A percentile compares a stretch with the other conserved stretches of the same genome.
These are phyloP conservation scores for Daldinia bambusicola DNA, from an alignment of 495 filamentous ascomycete genomes.

Conservation along the genomic window DNA sequence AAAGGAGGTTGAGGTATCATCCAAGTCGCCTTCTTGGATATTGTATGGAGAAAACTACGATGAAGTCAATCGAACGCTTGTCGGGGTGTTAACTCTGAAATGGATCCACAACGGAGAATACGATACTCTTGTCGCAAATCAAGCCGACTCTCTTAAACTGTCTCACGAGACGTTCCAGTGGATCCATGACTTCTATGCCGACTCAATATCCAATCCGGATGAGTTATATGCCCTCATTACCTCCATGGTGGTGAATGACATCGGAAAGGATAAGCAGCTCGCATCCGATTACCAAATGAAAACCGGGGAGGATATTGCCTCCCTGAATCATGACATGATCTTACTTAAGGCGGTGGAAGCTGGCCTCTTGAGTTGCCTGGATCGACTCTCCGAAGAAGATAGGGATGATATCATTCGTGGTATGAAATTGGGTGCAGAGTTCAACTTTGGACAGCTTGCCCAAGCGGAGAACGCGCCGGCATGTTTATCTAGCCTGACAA, in stretches of 20 bases:
- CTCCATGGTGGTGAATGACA: conserved; percentile 53
- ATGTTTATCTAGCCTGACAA: conserved; percentile 41
- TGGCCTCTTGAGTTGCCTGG: conserved; percentile 46
- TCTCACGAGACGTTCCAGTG: conserved; percentile 38
- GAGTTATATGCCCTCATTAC: conserved; percentile 51
- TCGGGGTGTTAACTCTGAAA: conserved; percentile 48
- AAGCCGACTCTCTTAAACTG: conserved; percentile 37
- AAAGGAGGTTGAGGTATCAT: conserved; percentile 1
- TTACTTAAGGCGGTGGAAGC: conserved; percentile 48
- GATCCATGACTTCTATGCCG: conserved; percentile 28
- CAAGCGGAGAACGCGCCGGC: conserved; percentile 55
- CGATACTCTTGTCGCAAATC: conserved; percentile 41
- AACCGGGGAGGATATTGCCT: conserved; percentile 43
- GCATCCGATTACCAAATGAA: conserved; percentile 43
- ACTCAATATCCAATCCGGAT: conserved; percentile 15
- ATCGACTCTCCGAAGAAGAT: conserved; percentile 38
- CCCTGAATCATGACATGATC: conserved; percentile 51
- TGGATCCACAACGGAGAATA: conserved; percentile 51
- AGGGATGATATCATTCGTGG: conserved; percentile 51
- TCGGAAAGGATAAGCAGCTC: conserved; percentile 52
- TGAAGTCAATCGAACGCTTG: conserved; percentile 54
- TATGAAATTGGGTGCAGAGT: conserved; percentile 57
- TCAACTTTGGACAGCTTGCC: conserved; percentile 57
- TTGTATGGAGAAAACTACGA: conserved; percentile 46
- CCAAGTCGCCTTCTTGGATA: conserved; percentile 44